Evolutionary conservation across 2,329 filamentous ascomycete species (phyloP).

Genomic region (Bipolaris sorokiniana): DNA sequence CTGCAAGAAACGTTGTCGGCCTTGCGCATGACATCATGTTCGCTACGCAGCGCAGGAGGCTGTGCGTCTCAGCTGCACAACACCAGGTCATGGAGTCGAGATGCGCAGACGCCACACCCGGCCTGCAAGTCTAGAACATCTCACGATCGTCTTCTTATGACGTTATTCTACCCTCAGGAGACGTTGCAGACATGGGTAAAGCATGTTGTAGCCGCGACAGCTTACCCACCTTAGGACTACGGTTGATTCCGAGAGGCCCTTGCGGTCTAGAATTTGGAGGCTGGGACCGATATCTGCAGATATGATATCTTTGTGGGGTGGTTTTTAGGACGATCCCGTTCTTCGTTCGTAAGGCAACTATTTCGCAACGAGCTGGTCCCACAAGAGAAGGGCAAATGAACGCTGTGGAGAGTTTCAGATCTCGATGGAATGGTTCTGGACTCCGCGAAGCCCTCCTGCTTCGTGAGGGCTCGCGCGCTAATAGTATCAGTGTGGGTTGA

Average conservation of each 20-base stretch:
- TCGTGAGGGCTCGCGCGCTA: background rate
- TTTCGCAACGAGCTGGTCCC: constrained; percentile 8
- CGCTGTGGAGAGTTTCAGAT: constrained; percentile 17
- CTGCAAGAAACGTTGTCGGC: constrained; percentile 1
- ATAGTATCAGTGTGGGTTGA: background rate
- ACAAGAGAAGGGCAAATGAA: constrained; percentile 5
- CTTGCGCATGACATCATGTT: constrained; percentile 20
- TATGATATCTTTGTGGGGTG: constrained; percentile 5
- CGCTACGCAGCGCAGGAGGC: constrained; percentile 6
- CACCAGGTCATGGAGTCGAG: constrained; percentile 8
- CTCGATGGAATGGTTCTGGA: constrained; percentile 21
- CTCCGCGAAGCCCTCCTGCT: background rate
- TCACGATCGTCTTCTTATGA: background rate
- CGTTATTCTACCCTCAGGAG: background rate
- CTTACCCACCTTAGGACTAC: background rate
- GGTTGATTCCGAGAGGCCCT: background rate
- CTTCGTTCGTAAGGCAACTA: constrained; percentile 12
- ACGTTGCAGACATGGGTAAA: background rate
- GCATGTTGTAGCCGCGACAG: background rate
- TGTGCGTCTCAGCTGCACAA: constrained; percentile 9
- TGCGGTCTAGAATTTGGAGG: constrained; percentile 8
- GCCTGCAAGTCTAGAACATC: constrained; percentile 1
- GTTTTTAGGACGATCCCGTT: background rate
- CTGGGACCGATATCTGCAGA: background rate
- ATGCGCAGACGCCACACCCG: background rate